phyloP scores from a whole-genome alignment of 2,329 filamentous ascomycete genomes.

The Dothideomycetidae sp. region DNA sequence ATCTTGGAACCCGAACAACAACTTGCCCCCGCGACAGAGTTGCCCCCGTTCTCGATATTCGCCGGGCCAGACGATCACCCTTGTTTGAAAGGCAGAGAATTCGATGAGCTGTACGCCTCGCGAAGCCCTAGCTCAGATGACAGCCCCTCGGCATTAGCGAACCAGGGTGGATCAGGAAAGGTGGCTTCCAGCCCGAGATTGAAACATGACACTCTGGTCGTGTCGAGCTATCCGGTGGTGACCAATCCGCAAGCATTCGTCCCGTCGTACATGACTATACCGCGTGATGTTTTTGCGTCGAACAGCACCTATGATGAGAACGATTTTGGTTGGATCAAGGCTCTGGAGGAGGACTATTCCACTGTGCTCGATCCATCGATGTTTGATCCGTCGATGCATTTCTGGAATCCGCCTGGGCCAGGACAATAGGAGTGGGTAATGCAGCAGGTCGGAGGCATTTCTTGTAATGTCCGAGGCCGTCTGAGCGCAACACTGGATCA shows the following conservation, averaged over 20 bases:
- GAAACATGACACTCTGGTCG: background rate
- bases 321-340: slow-evolving; percentile 5
- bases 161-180: background rate
- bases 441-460: no score
- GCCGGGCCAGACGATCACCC: slow-evolving; percentile 5
- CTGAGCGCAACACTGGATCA: no score
- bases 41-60: slow-evolving; percentile 1
- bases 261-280: no score
- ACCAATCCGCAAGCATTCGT: no score
- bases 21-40: background rate
- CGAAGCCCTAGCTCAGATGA: background rate
- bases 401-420: no score
- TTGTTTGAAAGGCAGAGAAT: background rate
- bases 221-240: no score
- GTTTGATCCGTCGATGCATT: slow-evolving; percentile 1
- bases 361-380: slow-evolving; percentile 7
- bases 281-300: no score
- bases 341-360: slow-evolving; percentile 5
- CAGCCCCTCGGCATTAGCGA: background rate
- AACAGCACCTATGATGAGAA: no score
- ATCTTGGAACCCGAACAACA: background rate
- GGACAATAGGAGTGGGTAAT: no score
- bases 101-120: slow-evolving; percentile 1
- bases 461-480: no score
- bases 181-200: background rate